Evolutionary conservation across 371 early-diverging fungal species (phyloP), one percentile per base, ranked within the genome.

Genomic region (Apophysomyces variabilis): DNA sequence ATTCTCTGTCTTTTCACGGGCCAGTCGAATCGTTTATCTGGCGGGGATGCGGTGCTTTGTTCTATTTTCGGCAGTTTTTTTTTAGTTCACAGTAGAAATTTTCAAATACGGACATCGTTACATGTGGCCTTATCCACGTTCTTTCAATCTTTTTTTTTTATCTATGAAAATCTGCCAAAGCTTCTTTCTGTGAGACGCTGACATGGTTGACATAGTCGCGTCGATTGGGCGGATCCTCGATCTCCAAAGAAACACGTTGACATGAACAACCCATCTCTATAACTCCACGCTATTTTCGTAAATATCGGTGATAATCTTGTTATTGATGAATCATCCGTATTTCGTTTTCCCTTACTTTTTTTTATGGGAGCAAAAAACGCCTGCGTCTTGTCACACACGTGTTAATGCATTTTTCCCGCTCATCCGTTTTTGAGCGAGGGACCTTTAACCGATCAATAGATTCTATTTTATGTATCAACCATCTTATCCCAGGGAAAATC

Each of bases 81-180:
- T 50, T 50, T 50, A 18, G 21, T n/a, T 50, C 54, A 50, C 54
- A 21, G 21, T 9, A 50, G 54, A 50, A 50, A 50, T 50, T 50
- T 50, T 50, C 54, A 50, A 41, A 50, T 50, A 50, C 21, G 54
- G 54, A 26, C 54, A 50, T 50, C 21, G 54, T 50, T 50, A 50
- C 54, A 50, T 50, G 54, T 50, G 54, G 54, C 54, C 16, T 21
- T 21, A 50, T 50, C 54, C 54, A 50, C 54, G 54, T 50, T 50
- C 54, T 50, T 21, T 50, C 54, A 50, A 9, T 50, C 9, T 18
- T 21, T 21, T 21, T 26, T 26, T 26, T 26, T 26, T 26, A 26
- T 26, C 32, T 26, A 26, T 26, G 21, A 50, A 21, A 50, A 50
- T 50, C 54, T n/a, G 54, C 21, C 41, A 41, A 50, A 21, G 21